Conservation (phyloP, 2,329 filamentous ascomycete genomes). For the Claviceps sp. region DNA sequence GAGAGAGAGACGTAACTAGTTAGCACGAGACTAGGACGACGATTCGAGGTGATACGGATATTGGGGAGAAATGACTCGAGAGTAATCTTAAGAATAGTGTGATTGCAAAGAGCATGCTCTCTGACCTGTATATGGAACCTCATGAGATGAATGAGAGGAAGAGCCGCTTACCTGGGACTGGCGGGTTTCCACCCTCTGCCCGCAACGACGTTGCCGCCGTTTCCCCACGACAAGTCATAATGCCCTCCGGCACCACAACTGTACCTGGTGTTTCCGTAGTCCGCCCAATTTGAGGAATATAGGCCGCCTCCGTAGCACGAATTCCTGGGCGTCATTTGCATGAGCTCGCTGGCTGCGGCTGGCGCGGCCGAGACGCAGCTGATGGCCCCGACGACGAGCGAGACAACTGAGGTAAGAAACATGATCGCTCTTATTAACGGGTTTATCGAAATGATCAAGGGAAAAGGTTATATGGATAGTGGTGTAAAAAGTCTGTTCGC, state of each 20-base stretch:
- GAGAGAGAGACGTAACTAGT: not conserved
- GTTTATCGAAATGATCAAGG: too few relatives aligned
- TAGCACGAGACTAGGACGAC: not conserved
- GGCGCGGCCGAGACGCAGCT: not conserved
- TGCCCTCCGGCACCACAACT: not conserved
- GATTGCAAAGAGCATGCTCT: not conserved
- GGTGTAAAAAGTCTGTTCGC: too few relatives aligned
- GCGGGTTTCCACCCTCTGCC: conserved; percentile 47
- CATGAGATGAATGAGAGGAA: not conserved
- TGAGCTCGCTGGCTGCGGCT: not conserved
- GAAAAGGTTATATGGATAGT: too few relatives aligned
- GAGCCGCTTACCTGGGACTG: conserved; percentile 26
- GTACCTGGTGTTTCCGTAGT: not conserved
- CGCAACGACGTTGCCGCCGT: conserved; percentile 38
- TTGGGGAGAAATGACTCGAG: too few relatives aligned
- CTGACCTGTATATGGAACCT: conserved; percentile 6
- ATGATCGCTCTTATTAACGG: not conserved
- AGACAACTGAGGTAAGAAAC: not conserved
- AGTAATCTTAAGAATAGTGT: too few relatives aligned
- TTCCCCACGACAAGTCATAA: conserved; percentile 22
- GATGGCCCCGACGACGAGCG: not conserved
- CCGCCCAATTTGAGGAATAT: not conserved
- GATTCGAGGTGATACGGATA: too few relatives aligned
- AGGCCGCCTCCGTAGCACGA: not conserved
- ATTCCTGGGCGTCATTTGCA: not conserved